phyloP scores from a whole-genome alignment of 495 filamentous ascomycete species.

The Penicillium fimorum region DNA sequence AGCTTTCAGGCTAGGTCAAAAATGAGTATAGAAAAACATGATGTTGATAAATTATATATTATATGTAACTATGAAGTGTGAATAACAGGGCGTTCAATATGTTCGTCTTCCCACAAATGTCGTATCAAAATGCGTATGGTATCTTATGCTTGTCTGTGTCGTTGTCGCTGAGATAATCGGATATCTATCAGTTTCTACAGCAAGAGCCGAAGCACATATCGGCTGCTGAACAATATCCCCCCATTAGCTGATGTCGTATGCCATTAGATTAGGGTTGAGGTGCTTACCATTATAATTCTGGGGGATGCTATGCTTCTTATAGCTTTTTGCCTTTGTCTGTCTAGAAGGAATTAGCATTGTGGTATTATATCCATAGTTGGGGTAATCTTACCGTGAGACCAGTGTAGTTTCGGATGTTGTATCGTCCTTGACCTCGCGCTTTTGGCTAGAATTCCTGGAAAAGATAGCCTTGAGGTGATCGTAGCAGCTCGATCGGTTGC shows the following conservation, averaged over 20 bases:
- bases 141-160: neutral
- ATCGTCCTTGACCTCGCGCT: constrained; percentile 5
- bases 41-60: neutral
- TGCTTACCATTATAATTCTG: constrained; percentile 2
- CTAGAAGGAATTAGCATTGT: neutral
- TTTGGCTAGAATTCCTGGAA: neutral
- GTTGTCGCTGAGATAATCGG: neutral
- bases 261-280: neutral
- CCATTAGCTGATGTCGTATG: constrained; percentile 4
- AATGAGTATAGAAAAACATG: neutral
- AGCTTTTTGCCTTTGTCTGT: neutral
- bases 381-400: constrained; percentile 5
- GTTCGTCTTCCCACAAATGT: neutral
- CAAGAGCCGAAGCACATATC: constrained; percentile 28
- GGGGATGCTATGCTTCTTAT: neutral
- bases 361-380: neutral
- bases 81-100: neutral
- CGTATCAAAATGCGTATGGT: neutral
- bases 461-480: constrained; percentile 9
- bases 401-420: constrained; percentile 15
- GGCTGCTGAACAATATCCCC: constrained; percentile 7
- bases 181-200: constrained; percentile 16
- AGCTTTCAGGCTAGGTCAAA: too few relatives aligned
- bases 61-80: neutral
- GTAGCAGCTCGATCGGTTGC: neutral